Evolutionary conservation across 2,329 filamentous ascomycete species (phyloP).

Genomic region (Trichocomaceae sp.): DNA sequence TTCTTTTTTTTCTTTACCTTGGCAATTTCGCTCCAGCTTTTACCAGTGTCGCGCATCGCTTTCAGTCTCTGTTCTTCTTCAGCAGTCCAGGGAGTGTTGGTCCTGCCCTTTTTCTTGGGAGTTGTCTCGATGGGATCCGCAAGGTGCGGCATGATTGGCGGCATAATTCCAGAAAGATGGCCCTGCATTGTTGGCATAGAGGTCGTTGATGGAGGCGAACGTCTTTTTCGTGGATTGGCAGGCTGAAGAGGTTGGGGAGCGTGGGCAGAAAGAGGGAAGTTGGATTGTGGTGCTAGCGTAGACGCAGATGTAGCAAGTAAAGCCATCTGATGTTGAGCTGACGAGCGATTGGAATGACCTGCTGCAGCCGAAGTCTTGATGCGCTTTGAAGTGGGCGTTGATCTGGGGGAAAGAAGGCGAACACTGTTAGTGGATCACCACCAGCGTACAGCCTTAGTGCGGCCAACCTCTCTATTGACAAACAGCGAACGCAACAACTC

Average conservation of each 20-base stretch:
- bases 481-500: neutral
- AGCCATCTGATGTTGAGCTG: constrained; percentile 34
- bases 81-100: constrained; percentile 98
- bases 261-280: constrained; percentile 4
- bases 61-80: constrained; percentile 89
- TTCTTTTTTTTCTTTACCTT: constrained; percentile 57
- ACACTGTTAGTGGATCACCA: constrained; percentile 1
- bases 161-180: constrained; percentile 24
- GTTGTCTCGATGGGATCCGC: constrained; percentile 22
- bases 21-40: constrained; percentile 96
- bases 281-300: neutral
- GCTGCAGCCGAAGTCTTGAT: constrained; percentile 35
- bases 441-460: neutral
- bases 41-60: constrained; percentile 85
- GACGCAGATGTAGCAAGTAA: constrained; percentile 24
- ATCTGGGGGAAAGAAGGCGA: constrained; percentile 21
- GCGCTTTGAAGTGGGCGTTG: constrained; percentile 37
- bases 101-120: constrained; percentile 76
- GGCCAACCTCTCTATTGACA: neutral
- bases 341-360: constrained; percentile 30
- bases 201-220: constrained; percentile 33
- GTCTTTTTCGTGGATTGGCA: constrained; percentile 40
- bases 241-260: constrained; percentile 2
- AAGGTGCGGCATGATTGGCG: constrained; percentile 18
- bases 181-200: constrained; percentile 33